Evolutionary conservation across 139 green algal species (phyloP).

Genomic region (Chlorella sp.): DNA sequence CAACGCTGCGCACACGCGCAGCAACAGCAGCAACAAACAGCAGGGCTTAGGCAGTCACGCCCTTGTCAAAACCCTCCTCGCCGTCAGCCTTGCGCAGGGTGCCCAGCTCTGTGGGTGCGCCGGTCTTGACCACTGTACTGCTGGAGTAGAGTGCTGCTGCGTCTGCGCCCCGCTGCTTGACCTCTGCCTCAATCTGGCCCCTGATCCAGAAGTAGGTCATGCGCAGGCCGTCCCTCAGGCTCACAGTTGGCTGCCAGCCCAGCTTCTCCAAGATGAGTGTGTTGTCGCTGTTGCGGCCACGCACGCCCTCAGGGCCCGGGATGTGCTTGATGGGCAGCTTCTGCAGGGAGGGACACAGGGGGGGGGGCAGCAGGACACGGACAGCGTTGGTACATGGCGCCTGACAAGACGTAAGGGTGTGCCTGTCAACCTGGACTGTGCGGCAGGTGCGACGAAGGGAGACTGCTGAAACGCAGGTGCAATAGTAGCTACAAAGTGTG

Average conservation of each 20-base stretch:
- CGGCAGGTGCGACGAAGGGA: no score
- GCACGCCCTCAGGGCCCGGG: slow-evolving; percentile 95
- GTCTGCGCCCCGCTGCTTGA: slow-evolving; percentile 24
- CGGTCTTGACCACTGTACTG: slow-evolving; percentile 79
- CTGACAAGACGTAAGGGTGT: no score
- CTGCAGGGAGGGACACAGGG: slow-evolving; percentile 22
- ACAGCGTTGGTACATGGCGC: no score
- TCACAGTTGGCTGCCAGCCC: slow-evolving; percentile 91
- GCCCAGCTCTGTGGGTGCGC: slow-evolving; percentile 84
- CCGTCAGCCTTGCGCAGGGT: slow-evolving; percentile 83
- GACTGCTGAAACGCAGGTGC: no score
- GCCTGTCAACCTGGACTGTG: no score
- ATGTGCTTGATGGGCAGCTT: slow-evolving; percentile 95
- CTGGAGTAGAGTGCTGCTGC: slow-evolving; percentile 59
- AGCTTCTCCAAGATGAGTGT: slow-evolving; percentile 93
- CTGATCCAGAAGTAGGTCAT: slow-evolving; percentile 88
- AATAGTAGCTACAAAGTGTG: no score
- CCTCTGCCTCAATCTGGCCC: slow-evolving; percentile 53
- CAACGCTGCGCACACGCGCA: background rate
- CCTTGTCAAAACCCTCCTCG: slow-evolving; percentile 29
- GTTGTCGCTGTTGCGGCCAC: slow-evolving; percentile 94
- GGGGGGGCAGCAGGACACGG: no score
- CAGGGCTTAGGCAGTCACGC: background rate
- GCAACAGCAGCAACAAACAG: background rate
- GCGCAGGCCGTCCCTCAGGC: slow-evolving; percentile 75